Conservation (phyloP, 139 green algal species). For the Pseudopediastrum boryanum region DNA sequence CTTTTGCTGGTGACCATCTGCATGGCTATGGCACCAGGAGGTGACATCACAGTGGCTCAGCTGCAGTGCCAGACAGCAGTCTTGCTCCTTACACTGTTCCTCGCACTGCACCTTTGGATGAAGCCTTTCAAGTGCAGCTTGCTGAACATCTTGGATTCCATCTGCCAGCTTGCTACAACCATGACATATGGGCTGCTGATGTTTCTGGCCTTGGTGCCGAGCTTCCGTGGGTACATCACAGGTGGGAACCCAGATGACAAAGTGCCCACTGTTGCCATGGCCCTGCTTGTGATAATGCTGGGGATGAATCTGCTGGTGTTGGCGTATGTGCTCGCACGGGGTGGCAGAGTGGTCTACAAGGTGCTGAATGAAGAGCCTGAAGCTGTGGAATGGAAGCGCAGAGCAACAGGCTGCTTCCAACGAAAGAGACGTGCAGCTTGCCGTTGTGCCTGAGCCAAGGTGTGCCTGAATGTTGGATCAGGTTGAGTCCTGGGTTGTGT, state of each 20-base stretch:
- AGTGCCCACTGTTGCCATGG: background rate
- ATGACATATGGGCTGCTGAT: background rate
- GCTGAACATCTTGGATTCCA: constrained; percentile 8
- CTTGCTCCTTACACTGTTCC: background rate
- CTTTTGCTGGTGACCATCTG: constrained; percentile 8
- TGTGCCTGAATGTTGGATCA: too few species aligned
- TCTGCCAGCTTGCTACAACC: background rate
- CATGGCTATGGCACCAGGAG: background rate
- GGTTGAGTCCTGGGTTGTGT: too few species aligned
- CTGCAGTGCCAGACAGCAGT: background rate
- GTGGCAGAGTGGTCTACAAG: background rate
- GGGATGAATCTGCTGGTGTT: background rate
- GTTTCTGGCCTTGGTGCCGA: background rate
- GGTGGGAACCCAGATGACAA: background rate
- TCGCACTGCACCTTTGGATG: background rate
- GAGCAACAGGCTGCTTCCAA: too few species aligned
- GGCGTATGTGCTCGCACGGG: background rate
- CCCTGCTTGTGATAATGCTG: background rate
- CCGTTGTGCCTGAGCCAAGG: too few species aligned
- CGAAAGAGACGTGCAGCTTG: too few species aligned
- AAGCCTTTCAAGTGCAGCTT: background rate
- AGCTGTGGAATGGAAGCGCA: too few species aligned
- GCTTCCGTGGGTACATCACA: background rate
- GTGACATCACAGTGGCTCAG: background rate
- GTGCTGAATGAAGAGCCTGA: background rate